Base-by-base conservation (phyloP, 2,329 filamentous ascomycete species). In the Eutypella sp. region DNA sequence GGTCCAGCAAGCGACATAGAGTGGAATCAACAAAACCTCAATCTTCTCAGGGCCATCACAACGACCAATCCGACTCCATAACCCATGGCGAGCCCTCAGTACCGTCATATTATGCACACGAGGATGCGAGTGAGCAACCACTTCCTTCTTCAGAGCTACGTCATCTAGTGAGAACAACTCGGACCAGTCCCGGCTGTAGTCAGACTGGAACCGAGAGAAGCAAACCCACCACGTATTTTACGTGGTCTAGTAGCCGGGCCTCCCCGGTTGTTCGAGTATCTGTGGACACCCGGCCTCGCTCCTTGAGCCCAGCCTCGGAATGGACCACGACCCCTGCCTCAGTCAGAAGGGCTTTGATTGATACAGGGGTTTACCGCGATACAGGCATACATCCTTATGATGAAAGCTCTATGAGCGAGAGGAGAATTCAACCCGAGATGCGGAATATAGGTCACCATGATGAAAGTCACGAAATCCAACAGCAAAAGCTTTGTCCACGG, bases 161-260 rank as follows among this genome's bases (percentile, higher is more conserved):
- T 6, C 36, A 42, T 24, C 40, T 47, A n/a, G 27, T 31, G 13
- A 40, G n/a, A 13, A 19, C 40, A 10, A 45, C 31, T 15, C 13
- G 31, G 31, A 19, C 31, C 6, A 23, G 33, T 8, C 31, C 15
- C 19, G 31, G 16, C 19, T 48, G 39, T n/a, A 42, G 27, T 15
- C 23, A 41, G 23, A 44, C 41, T 24, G 44, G 20, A 31, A 49
- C 49, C 27, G 41, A 34, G 3, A 51, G 53, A 6, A 51, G 47
- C 31, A 49, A 41, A 45, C 45, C 52, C 16, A 58, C 55, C 9
- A 53, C 52, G 29, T 60, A 57, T 40, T 54, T 59, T 16, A 61
- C 56, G 19, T 61, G 58, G 59, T 56, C 58, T 6, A 57, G 44
- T 15, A 62, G 53, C 47, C 53, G 50, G 5, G 25, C 49, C 15